Base-by-base conservation (phyloP, 1,284 basidiomycete species). In the Trichosporon sp. region DNA sequence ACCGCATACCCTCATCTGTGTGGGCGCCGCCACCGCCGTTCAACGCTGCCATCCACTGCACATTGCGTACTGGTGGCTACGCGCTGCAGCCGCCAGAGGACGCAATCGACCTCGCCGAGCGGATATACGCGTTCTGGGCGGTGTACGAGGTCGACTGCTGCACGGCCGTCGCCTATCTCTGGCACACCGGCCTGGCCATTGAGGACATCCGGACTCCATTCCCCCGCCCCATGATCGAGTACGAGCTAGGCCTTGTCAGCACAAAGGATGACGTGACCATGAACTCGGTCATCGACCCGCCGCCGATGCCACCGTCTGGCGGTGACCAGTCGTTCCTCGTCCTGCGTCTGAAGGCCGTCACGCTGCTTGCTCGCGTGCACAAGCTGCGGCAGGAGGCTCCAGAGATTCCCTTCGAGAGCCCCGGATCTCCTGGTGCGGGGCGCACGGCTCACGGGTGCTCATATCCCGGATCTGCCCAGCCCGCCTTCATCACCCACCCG, bases 91-190 rank as follows among this genome's bases (percentile, higher is more conserved):
- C 73, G 1, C 72, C 77, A 0, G 71, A 71, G 26, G 72, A 73
- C 31, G 65, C 74, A 0, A 71, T 77, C 31, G 76, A 78, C 48
- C 68, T 78, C 2, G 78, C 74, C 2, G 78, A 78, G 70, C 68
- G 76, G 11, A 78, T 78, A n/a, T 76, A 77, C 59, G 76, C 76
- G 0, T 77, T 77, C 74, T 81, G 80, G 80, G 72, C 74, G 8
- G 76, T 80, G 16, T 80, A 76, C 68, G 76, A 76, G 43, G 64
- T 77, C 7, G 80, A 81, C 56, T 68, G 75, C 12, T 79, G 77
- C 51, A 77, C 78, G 0, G 72, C 78, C 1, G 75, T 78, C 6
- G 77, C 78, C 0, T 78, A 76, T 66, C 71, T 76, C 7, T 81
- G 76, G 78, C 77, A 78, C 61, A 71, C 78, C 12, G 74, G 73